Conservation (phyloP, 2,329 filamentous ascomycete species). For the Clarireedia sp. region DNA sequence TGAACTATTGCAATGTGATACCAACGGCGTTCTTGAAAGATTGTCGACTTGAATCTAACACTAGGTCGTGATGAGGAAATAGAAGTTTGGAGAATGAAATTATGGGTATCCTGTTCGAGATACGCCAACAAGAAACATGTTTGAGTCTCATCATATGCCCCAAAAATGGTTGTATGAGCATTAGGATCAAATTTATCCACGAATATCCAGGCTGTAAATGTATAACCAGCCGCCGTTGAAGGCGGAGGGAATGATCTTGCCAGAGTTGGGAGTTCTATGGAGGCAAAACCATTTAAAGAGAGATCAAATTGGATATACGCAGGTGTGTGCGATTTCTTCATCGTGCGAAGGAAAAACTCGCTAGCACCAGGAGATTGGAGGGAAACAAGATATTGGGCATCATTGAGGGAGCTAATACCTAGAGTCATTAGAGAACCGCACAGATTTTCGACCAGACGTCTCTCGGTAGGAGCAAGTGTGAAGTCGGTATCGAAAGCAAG, state of each 20-base stretch:
- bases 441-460: constrained; percentile 52
- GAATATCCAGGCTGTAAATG: constrained; percentile 80
- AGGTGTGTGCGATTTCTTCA: constrained; percentile 67
- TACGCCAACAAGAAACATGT: constrained; percentile 93
- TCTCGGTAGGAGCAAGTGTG: constrained; percentile 47
- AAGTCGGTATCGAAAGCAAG: constrained; percentile 49
- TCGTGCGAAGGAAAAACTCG: constrained; percentile 65
- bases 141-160: constrained; percentile 84
- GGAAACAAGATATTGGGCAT: constrained; percentile 66
- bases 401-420: constrained; percentile 72
- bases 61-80: constrained; percentile 79
- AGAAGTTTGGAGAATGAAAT: constrained; percentile 94
- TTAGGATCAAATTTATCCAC: constrained; percentile 79
- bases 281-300: constrained; percentile 78
- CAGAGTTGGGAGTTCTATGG: constrained; percentile 81
- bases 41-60: constrained; percentile 80
- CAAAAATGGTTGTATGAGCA: constrained; percentile 91
- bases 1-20: constrained; percentile 92
- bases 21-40: constrained; percentile 72
- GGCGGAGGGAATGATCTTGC: constrained; percentile 78
- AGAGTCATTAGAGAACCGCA: constrained; percentile 64
- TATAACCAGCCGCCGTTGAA: constrained; percentile 71
- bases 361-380: constrained; percentile 46
- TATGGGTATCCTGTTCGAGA: constrained; percentile 83
- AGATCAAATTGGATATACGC: constrained; percentile 92